Evolutionary conservation across 2,329 filamentous ascomycete genomes (phyloP).

Genomic region (Diaporthe sp.): DNA sequence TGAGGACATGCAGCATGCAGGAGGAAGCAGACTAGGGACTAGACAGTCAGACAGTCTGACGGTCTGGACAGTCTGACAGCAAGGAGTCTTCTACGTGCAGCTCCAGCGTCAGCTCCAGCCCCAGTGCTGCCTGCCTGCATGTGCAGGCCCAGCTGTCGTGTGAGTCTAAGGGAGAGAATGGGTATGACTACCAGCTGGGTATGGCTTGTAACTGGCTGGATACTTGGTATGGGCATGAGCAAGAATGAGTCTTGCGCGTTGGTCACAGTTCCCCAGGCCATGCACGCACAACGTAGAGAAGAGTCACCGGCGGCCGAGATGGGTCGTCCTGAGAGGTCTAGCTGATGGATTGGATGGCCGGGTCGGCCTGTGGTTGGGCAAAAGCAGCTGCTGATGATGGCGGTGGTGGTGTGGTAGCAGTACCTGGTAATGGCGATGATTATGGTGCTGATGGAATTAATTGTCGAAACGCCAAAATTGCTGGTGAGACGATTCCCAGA

Average conservation of each 20-base stretch:
- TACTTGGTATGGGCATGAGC: neutral
- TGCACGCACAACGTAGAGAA: neutral
- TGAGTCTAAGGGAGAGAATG: neutral
- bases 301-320: conserved; percentile 35
- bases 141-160: conserved; percentile 8
- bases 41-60: neutral
- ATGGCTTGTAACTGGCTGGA: neutral
- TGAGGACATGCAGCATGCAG: conserved; percentile 5
- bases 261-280: conserved; percentile 10
- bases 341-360: conserved; percentile 32
- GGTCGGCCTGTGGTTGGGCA: conserved; percentile 29
- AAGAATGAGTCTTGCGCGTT: neutral
- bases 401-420: neutral
- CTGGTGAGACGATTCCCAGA: conserved; percentile 18
- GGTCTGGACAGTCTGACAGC: neutral
- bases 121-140: conserved; percentile 4
- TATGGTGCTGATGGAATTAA: neutral
- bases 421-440: neutral
- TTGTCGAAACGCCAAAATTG: neutral
- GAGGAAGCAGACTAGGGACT: neutral
- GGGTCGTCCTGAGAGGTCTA: conserved; percentile 33
- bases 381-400: neutral
- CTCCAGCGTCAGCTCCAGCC: neutral
- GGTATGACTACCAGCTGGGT: neutral
- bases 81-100: neutral